These are phyloP conservation scores for Colletotrichum siamense DNA, from an alignment of 2,329 filamentous ascomycete genomes.

Conservation along the genomic window DNA sequence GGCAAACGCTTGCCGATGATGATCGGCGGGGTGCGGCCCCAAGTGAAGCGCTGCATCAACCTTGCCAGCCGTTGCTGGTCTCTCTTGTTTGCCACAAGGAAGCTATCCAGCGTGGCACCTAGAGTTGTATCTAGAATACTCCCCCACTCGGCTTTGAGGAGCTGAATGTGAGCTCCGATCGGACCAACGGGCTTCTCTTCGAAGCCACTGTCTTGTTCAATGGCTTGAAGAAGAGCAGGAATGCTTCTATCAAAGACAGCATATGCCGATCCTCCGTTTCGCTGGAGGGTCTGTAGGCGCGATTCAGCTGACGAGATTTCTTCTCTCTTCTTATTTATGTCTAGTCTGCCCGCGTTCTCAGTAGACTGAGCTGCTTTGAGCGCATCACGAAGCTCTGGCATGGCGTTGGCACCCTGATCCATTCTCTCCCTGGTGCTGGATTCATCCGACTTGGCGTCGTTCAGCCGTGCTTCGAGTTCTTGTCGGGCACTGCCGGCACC, in stretches of 20 bases:
- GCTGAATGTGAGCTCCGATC: slow-evolving; percentile 76
- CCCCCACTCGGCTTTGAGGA: slow-evolving; percentile 84
- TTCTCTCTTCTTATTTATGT: slow-evolving; percentile 16
- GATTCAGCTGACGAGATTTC: slow-evolving; percentile 22
- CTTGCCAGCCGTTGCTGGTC: slow-evolving; percentile 74
- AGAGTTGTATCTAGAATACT: slow-evolving; percentile 80
- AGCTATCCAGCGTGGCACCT: slow-evolving; percentile 73
- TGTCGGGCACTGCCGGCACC: slow-evolving; percentile 72
- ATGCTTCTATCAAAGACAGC: slow-evolving; percentile 71
- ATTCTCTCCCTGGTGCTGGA: slow-evolving; percentile 19
- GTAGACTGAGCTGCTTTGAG: neutral
- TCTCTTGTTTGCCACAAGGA: slow-evolving; percentile 78
- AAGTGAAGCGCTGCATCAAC: slow-evolving; percentile 65
- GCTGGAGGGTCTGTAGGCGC: slow-evolving; percentile 6
- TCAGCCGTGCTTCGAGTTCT: slow-evolving; percentile 39
- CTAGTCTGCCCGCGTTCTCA: neutral
- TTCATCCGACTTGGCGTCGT: slow-evolving; percentile 27
- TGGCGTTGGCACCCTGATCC: neutral
- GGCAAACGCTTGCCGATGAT: slow-evolving; percentile 65
- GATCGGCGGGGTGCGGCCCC: slow-evolving; percentile 56
- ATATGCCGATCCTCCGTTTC: slow-evolving; percentile 54
- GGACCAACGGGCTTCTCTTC: slow-evolving; percentile 79
- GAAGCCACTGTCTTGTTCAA: slow-evolving; percentile 75
- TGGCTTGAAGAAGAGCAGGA: slow-evolving; percentile 67
- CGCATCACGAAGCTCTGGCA: neutral